Base-by-base conservation (phyloP, 106 monocot genomes). In the Allium fistulosum region DNA sequence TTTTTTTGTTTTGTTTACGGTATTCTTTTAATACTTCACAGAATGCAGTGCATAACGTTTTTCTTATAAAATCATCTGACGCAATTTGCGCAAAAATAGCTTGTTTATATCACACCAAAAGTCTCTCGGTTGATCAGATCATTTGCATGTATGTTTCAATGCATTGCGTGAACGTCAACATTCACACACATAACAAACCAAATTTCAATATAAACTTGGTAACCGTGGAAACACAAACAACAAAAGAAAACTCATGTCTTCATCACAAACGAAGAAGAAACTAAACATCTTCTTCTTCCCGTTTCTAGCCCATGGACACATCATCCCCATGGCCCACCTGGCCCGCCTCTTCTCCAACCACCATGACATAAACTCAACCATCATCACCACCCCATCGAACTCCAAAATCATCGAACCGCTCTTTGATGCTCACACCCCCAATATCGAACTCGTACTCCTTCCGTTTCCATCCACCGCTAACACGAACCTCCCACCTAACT, bases 241-340 rank as follows among this genome's bases (percentile, higher is more conserved):
- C 37, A 37, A 37, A 4, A 37, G 37, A 37, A 37, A 37, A 4
- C 37, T 17, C 17, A 67, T 67, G 67, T 22, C 51, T 67, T 65
- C 65, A 48, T 48, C 49, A 17, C 48, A 65, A 8, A 14, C 2
- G 10, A 14, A 9, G 16, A 47, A 17, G 17, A 15, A 65, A 46
- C 56, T 75, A 22, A 77, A 76, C 78, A 58, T 87, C 12, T 69
- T 87, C 17, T 68, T 87, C 69, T 79, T 87, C 69, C 87, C 87
- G 7, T 66, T 80, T 66, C 10, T 84, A 51, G 75, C 75, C 9
- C 57, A 53, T 0, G 83, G 87, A 69, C 87, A 87, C 70, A 77
- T 84, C 46, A 37, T 80, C 51, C 87, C 87, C 49, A 61, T 68
- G 74, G 67, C 71, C 18, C 71, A 78, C 71, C 60, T 87, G 37